These are phyloP conservation scores for Neocucurbitaria cava DNA, from an alignment of 2,329 filamentous ascomycete genomes.

Conservation along the genomic window DNA sequence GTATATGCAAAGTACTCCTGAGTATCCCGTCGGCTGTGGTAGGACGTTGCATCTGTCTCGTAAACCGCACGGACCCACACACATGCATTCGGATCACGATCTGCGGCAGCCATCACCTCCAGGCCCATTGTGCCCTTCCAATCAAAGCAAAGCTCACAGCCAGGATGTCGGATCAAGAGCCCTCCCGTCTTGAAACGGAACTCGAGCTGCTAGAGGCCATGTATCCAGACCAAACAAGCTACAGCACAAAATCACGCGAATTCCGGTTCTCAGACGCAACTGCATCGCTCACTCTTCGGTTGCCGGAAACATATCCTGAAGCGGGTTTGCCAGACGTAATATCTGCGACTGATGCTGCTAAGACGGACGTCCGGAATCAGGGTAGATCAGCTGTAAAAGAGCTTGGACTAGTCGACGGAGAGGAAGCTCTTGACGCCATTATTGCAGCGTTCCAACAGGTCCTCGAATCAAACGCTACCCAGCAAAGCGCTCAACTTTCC, in stretches of 20 bases:
- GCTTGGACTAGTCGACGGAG: slow-evolving; percentile 42
- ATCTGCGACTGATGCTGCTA: slow-evolving; percentile 43
- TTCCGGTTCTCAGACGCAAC: slow-evolving; percentile 44
- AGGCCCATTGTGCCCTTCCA: neutral
- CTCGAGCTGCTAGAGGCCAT: slow-evolving; percentile 54
- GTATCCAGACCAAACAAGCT: slow-evolving; percentile 52
- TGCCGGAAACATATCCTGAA: slow-evolving; percentile 50
- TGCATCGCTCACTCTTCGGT: slow-evolving; percentile 44
- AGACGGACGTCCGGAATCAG: slow-evolving; percentile 46
- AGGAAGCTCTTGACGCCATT: slow-evolving; percentile 54
- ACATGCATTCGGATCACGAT: neutral
- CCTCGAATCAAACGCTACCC: slow-evolving; percentile 4
- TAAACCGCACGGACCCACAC: neutral
- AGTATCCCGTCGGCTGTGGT: neutral
- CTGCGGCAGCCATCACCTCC: neutral
- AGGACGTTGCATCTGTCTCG: neutral
- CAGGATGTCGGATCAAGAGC: slow-evolving; percentile 15
- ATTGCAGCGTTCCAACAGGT: slow-evolving; percentile 47
- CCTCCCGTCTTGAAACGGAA: slow-evolving; percentile 44
- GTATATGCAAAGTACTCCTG: neutral
- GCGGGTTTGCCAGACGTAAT: slow-evolving; percentile 48
- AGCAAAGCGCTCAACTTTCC: neutral
- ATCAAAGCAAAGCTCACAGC: neutral
- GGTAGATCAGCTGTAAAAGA: slow-evolving; percentile 37
- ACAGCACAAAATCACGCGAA: slow-evolving; percentile 43